Conservation (phyloP, 2,329 filamentous ascomycete genomes). For the Paracorniculantispora psalliotae region DNA sequence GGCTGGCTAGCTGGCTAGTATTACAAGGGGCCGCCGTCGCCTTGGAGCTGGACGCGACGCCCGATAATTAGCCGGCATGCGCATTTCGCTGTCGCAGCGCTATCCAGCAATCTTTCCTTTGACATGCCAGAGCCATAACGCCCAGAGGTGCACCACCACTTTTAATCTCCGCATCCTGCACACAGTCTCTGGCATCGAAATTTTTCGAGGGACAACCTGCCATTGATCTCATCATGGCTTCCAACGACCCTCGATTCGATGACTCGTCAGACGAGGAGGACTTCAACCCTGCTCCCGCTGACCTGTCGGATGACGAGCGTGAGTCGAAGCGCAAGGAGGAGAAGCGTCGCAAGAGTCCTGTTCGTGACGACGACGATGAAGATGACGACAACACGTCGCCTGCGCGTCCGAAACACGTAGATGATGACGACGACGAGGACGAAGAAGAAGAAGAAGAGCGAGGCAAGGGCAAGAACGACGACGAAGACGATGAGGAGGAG, state of each 20-base stretch:
- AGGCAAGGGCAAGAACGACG: slow-evolving; percentile 30
- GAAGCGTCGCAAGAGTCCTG: slow-evolving; percentile 1
- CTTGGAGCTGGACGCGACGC: neutral
- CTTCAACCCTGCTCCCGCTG: slow-evolving; percentile 78
- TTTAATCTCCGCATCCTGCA: neutral
- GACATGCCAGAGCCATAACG: slow-evolving; percentile 12
- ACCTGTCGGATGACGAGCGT: slow-evolving; percentile 60
- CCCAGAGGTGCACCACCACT: slow-evolving; percentile 8
- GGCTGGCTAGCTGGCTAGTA: too few species aligned
- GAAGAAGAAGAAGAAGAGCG: slow-evolving; percentile 35
- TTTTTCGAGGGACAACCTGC: neutral
- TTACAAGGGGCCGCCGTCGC: too few species aligned
- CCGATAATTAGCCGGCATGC: slow-evolving; percentile 19
- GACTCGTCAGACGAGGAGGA: slow-evolving; percentile 76
- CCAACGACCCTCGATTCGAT: slow-evolving; percentile 46
- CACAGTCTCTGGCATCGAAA: slow-evolving; percentile 13
- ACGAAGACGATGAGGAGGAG: slow-evolving; percentile 34
- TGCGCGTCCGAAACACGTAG: slow-evolving; percentile 20
- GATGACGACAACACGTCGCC: slow-evolving; percentile 32
- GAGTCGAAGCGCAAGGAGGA: slow-evolving; percentile 41
- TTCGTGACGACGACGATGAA: slow-evolving; percentile 24
- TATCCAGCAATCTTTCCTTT: slow-evolving; percentile 3
- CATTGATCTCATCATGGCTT: slow-evolving; percentile 38
- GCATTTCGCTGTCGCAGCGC: slow-evolving; percentile 6
- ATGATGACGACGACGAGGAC: slow-evolving; percentile 39